Evolutionary conservation across 805 yeast species (phyloP).

Genomic region (Pichia cephalocereana): DNA sequence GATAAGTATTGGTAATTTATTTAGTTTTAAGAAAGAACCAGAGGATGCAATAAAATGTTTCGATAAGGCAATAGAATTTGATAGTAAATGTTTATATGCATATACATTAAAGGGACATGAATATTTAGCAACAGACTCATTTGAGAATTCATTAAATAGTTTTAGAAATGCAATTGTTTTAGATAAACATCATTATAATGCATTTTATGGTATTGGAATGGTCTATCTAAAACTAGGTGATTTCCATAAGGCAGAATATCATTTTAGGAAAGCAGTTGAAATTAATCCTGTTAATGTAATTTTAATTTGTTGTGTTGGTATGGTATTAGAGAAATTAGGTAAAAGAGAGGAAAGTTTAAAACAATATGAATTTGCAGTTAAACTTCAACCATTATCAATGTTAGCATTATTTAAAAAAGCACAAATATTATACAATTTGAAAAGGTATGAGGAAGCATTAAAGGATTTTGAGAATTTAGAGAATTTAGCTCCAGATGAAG

Average conservation of each 20-base stretch:
- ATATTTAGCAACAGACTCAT: constrained; percentile 76
- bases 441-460: constrained; percentile 63
- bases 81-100: constrained; percentile 68
- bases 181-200: constrained; percentile 84
- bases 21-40: constrained; percentile 73
- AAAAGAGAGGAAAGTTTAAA: constrained; percentile 62
- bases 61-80: constrained; percentile 58
- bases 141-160: constrained; percentile 77
- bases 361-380: constrained; percentile 76
- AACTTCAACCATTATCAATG: constrained; percentile 77
- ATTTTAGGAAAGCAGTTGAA: constrained; percentile 76
- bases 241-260: constrained; percentile 71
- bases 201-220: constrained; percentile 94
- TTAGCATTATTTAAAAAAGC: constrained; percentile 85
- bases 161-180: constrained; percentile 70
- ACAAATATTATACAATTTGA: constrained; percentile 64
- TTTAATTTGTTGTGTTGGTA: constrained; percentile 86
- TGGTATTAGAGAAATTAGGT: constrained; percentile 74
- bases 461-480: constrained; percentile 64
- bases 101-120: constrained; percentile 94
- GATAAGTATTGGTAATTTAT: constrained; percentile 86
- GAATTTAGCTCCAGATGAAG: constrained; percentile 86
- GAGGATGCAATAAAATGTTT: constrained; percentile 87
- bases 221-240: constrained; percentile 83
- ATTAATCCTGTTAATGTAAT: constrained; percentile 89